These are phyloP conservation scores for Rhizoctonia solani DNA, from an alignment of 1,284 basidiomycete genomes.

Conservation along the genomic window DNA sequence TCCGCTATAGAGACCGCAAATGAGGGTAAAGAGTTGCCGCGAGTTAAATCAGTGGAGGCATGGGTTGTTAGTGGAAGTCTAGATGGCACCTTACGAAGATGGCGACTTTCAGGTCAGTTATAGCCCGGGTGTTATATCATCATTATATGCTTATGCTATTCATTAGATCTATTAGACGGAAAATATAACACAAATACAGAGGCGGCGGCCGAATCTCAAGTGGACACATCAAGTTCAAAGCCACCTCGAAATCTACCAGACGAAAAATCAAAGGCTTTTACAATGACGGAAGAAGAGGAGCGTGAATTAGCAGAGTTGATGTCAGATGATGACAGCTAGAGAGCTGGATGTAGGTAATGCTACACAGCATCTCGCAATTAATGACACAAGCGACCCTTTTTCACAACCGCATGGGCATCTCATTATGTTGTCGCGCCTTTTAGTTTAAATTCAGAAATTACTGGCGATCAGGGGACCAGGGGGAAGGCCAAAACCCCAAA, in stretches of 20 bases:
- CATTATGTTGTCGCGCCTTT: too few species aligned
- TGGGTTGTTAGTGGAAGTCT: conserved; percentile 83
- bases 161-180: conserved; percentile 54
- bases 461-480: too few species aligned
- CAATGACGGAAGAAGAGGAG: conserved; percentile 75
- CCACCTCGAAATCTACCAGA: conserved; percentile 2
- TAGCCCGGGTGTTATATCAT: conserved; percentile 33
- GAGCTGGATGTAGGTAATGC: background rate
- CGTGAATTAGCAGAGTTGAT: conserved; percentile 79
- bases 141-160: conserved; percentile 1
- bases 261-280: conserved; percentile 40
- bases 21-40: background rate
- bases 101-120: conserved; percentile 69
- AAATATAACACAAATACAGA: conserved; percentile 17
- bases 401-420: too few species aligned
- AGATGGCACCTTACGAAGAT: conserved; percentile 83
- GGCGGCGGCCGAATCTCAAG: background rate
- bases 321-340: conserved; percentile 51
- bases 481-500: too few species aligned
- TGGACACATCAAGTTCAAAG: background rate
- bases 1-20: conserved; percentile 52
- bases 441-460: too few species aligned
- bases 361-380: background rate
- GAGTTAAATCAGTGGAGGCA: conserved; percentile 51
- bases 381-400: background rate